Percentiles rank a stretch among this genome's conserved stretches.
phyloP scores from a whole-genome alignment of 1,284 basidiomycete species.

The Volvariella surrecta region DNA sequence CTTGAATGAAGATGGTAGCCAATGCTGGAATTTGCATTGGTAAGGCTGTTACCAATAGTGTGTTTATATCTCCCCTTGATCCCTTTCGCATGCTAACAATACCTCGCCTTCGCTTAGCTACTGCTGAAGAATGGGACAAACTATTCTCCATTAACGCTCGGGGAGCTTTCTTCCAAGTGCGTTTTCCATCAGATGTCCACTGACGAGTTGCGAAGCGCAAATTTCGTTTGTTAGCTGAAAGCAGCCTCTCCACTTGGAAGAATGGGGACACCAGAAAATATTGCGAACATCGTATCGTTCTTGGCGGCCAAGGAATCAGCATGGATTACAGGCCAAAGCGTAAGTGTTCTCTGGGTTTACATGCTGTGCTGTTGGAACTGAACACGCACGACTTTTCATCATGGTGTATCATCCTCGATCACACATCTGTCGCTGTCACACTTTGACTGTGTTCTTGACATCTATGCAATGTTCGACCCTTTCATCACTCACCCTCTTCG shows the following conservation, averaged over 20 bases:
- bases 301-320: slow-evolving; percentile 16
- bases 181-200: no score
- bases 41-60: slow-evolving; percentile 10
- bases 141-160: slow-evolving; percentile 13
- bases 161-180: slow-evolving; percentile 15
- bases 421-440: no score
- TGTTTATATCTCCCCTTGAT: background rate
- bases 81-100: background rate
- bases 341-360: no score
- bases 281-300: slow-evolving; percentile 19
- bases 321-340: slow-evolving; percentile 20
- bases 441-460: no score
- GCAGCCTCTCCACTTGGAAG: slow-evolving; percentile 8
- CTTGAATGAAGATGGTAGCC: slow-evolving; percentile 15
- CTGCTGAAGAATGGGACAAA: slow-evolving; percentile 11
- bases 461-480: no score
- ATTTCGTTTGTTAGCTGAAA: no score
- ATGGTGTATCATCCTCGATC: no score
- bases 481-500: no score
- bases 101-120: slow-evolving; percentile 2
- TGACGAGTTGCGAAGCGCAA: no score
- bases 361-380: no score
- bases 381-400: no score
- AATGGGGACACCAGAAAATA: slow-evolving; percentile 14
- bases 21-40: slow-evolving; percentile 15